Evolutionary conservation across 116 monocot species (phyloP), one percentile per base, ranked within the genome.

Genomic region (Iris pallida): DNA sequence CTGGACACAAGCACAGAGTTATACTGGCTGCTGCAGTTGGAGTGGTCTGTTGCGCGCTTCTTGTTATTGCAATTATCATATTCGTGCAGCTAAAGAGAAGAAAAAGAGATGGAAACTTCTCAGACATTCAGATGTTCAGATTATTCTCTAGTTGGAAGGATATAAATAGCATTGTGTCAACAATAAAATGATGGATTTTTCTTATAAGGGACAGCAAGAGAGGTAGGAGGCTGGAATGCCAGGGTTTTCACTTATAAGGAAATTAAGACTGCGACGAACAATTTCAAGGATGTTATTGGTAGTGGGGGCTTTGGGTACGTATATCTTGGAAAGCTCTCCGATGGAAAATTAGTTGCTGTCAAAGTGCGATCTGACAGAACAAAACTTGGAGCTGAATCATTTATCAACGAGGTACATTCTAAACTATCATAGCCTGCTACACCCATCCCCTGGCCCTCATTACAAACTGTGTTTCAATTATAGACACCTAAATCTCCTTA

Each of bases 271-370:
- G 74, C 74, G 18, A 85, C 85, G 58, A 85, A 85, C 67, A 85
- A 85, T 67, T 85, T 85, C 42, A 85, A 68, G 67, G 74, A 85
- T 73, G 68, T 74, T 7, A 71, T 85, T 20, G 85, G 85, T 4
- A 73, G 42, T 61, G 85, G 85, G 6, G 71, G 76, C 6, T 85
- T 85, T 69, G 85, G 85, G 42, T 77, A 70, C 16, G 62, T 85
- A 57, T 85, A 78, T 71, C 78, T 71, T 59, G 85, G 85, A 43
- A 78, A 81, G 20, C 64, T 85, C 45, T 57, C 66, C 11, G 77
- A 74, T 67, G 85, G 81, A 20, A 81, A 80, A 71, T 42, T 75
- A 61, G 81, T 85, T 46, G 85, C 85, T 6, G 81, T 85, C 2
- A 85, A 85, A 81, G 78, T 85, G 41, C 78, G 78, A 1, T 59